Evolutionary conservation across 306 rosid species (phyloP), one percentile per base, ranked within the genome.

Genomic region (Pterocarpus macrocarpus): DNA sequence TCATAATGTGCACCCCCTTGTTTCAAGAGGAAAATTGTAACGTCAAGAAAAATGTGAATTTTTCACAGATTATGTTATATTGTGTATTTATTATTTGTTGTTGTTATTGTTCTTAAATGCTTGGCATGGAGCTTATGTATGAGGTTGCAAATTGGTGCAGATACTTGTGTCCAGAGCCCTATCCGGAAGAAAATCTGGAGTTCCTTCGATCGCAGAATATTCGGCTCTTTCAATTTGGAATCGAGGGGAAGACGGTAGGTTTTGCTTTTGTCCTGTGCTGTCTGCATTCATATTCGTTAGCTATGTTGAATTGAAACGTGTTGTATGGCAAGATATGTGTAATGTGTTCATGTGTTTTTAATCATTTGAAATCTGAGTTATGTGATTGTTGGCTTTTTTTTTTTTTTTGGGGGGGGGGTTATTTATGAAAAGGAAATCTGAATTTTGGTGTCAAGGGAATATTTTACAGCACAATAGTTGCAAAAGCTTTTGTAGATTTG

Each of bases 91-190:
- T 47, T 9, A 47, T 47, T 14, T 50, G 3, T n/a, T 15, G 0
- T n/a, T 55, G 1, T 55, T 55, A 3, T 52, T 52, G 17, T 56
- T 55, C 12, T 39, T 66, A 17, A 34, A 33, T 58, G 76, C 16
- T 59, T 59, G 3, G 22, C 36, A 11, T 59, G 16, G 36, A 59
- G 66, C 39, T 45, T 59, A 59, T 6, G 5, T 49, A 13, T 53
- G n/a, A 8, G 5, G 45, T 70, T 86, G 75, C 5, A 1, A 64
- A 71, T 53, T 81, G 72, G 77, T 72, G 86, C 95, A 95, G 98
- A 87, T 92, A 91, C 80, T 83, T 95, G 92, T 95, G 98, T 81
- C 90, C 97, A 1, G 97, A 95, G 28, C 95, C 98, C 3, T 95
- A 92, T 69, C 95, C 97, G 0, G 89, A 90, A 78, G 97, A 92